These are phyloP conservation scores for Meyerozyma sp. DNA, from an alignment of 1,139 yeast genomes.

Conservation along the genomic window DNA sequence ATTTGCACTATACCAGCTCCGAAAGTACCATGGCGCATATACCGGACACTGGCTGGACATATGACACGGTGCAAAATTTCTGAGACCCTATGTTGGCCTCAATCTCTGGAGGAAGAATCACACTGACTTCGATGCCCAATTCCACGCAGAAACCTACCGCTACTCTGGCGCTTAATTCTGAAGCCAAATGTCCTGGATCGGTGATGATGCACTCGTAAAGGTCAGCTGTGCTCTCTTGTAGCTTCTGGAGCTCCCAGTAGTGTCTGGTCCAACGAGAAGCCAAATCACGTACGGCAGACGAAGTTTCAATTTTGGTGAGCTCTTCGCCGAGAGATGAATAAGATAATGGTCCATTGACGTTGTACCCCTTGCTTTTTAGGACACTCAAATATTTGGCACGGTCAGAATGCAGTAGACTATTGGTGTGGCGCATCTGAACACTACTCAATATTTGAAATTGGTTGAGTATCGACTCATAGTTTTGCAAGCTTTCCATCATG, in stretches of 20 bases:
- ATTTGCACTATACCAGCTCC: neutral
- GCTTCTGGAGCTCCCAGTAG: constrained; percentile 19
- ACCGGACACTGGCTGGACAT: neutral
- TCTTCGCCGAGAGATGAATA: constrained; percentile 13
- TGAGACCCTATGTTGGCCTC: neutral
- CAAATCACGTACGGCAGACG: constrained; percentile 7
- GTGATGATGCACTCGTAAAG: constrained; percentile 25
- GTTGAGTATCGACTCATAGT: constrained; percentile 26
- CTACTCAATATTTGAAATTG: constrained; percentile 34
- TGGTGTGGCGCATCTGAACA: constrained; percentile 12
- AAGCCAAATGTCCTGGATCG: constrained; percentile 13
- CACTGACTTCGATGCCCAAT: neutral
- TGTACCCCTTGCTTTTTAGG: constrained; percentile 32
- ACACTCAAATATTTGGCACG: constrained; percentile 11
- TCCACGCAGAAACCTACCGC: constrained; percentile 6
- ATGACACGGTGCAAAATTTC: neutral
- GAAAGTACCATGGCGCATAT: neutral
- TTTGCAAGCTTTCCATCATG: constrained; percentile 16
- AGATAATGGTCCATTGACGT: constrained; percentile 27
- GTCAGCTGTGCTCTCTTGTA: constrained; percentile 18
- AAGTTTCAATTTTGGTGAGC: constrained; percentile 12
- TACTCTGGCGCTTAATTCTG: constrained; percentile 9
- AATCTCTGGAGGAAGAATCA: neutral
- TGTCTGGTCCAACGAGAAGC: constrained; percentile 11
- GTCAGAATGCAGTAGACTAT: constrained; percentile 6